phyloP scores from a whole-genome alignment of 2,329 filamentous ascomycete species.

The Thermomyces lanuginosus region DNA sequence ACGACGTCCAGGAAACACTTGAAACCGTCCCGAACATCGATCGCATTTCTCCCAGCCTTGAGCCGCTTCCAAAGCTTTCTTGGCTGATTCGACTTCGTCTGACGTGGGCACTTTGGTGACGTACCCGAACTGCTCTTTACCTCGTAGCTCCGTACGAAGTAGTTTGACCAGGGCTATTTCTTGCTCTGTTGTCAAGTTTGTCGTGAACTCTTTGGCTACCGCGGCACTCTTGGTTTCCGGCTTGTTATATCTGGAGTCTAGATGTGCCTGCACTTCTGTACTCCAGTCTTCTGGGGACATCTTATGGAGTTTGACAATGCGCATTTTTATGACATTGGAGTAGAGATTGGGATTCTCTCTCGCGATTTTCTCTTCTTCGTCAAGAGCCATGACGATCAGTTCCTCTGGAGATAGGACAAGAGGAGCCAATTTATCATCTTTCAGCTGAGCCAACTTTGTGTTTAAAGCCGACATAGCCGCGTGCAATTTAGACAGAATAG shows the following conservation, averaged over 20 bases:
- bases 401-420: constrained; percentile 28
- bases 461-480: constrained; percentile 27
- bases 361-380: constrained; percentile 61
- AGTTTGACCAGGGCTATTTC: constrained; percentile 50
- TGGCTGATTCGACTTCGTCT: constrained; percentile 50
- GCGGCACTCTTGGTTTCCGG: constrained; percentile 11
- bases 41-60: constrained; percentile 79
- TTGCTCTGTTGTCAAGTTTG: constrained; percentile 50
- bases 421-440: constrained; percentile 15
- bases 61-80: constrained; percentile 46
- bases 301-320: constrained; percentile 57
- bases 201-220: constrained; percentile 43
- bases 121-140: constrained; percentile 57
- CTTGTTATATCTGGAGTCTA: constrained; percentile 23
- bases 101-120: constrained; percentile 50
- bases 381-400: constrained; percentile 30
- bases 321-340: constrained; percentile 66
- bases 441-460: constrained; percentile 18
- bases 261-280: constrained; percentile 37
- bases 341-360: constrained; percentile 55
- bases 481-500: constrained; percentile 30
- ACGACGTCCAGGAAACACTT: constrained; percentile 76
- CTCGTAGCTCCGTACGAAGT: constrained; percentile 47
- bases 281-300: constrained; percentile 61
- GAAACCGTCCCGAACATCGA: constrained; percentile 70